Evolutionary conservation across 192 early-diverging fungal genomes (phyloP).

Genomic region (Obelidium mucronatum): DNA sequence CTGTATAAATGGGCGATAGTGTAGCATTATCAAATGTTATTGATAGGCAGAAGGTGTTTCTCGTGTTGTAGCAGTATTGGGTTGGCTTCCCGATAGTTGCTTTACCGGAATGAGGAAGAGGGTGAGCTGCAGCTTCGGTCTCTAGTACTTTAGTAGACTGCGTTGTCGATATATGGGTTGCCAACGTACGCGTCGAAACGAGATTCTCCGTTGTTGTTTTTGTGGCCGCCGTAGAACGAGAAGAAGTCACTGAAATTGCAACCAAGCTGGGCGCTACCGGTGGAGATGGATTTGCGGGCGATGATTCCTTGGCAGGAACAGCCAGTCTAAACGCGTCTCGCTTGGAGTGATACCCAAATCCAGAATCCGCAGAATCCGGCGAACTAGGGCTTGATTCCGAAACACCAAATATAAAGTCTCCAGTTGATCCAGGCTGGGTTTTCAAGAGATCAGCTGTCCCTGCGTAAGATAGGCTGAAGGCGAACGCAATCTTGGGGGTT

Average conservation of each 20-base stretch:
- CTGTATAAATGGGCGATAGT: too few relatives aligned
- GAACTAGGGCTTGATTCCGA: neutral
- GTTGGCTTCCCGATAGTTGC: too few relatives aligned
- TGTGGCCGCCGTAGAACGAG: neutral
- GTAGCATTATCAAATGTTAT: too few relatives aligned
- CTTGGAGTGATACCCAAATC: neutral
- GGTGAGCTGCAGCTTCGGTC: too few relatives aligned
- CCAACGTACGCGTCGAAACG: neutral
- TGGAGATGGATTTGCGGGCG: too few relatives aligned
- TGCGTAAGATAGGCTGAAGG: slow-evolving; percentile 4
- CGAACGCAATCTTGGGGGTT: neutral
- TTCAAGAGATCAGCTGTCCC: neutral
- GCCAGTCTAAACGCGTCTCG: neutral
- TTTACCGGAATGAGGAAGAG: too few relatives aligned
- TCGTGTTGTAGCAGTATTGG: too few relatives aligned
- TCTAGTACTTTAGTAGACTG: too few relatives aligned
- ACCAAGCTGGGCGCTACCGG: too few relatives aligned
- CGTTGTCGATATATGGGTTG: neutral
- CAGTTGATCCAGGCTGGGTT: neutral
- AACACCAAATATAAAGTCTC: slow-evolving; percentile 1
- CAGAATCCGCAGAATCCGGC: neutral
- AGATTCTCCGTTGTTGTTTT: neutral
- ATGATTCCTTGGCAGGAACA: neutral
- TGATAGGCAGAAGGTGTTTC: too few relatives aligned
- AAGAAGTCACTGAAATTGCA: neutral